Conservation (phyloP, 2,329 filamentous ascomycete species). For the Mycocentrospora acerina region DNA sequence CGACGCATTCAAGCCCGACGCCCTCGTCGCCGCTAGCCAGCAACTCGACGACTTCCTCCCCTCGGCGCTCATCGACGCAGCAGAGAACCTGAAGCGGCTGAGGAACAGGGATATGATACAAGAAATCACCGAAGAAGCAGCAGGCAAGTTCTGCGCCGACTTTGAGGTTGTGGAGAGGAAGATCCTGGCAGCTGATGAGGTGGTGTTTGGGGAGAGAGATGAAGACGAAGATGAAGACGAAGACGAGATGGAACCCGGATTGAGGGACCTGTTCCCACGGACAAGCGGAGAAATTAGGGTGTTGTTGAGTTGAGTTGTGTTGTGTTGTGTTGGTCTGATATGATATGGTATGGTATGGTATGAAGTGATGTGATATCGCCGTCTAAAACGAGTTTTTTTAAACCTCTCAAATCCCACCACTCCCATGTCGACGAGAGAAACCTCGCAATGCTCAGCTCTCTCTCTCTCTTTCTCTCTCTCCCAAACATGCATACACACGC, state of each 20-base stretch:
- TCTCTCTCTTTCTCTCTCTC: too few relatives aligned
- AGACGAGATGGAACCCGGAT: slow-evolving; percentile 38
- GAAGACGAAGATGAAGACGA: slow-evolving; percentile 33
- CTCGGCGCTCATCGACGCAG: slow-evolving; percentile 88
- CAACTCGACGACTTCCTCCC: slow-evolving; percentile 87
- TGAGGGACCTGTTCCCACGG: slow-evolving; percentile 63
- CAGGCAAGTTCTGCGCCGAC: slow-evolving; percentile 78
- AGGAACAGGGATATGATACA: slow-evolving; percentile 72
- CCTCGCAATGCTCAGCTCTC: too few relatives aligned
- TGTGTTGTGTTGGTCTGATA: too few relatives aligned
- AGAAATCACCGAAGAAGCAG: slow-evolving; percentile 77
- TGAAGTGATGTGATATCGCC: too few relatives aligned
- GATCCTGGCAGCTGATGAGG: slow-evolving; percentile 61
- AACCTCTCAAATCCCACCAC: too few relatives aligned
- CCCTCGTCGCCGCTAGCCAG: slow-evolving; percentile 69
- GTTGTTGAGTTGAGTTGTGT: slow-evolving; percentile 54
- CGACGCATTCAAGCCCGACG: slow-evolving; percentile 59
- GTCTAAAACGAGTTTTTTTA: too few relatives aligned
- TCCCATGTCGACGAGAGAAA: too few relatives aligned
- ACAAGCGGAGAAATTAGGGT: slow-evolving; percentile 66
- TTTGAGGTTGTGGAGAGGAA: slow-evolving; percentile 72
- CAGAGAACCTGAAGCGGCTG: slow-evolving; percentile 74
- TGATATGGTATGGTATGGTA: too few relatives aligned
- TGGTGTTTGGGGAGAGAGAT: slow-evolving; percentile 38
- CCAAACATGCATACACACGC: too few relatives aligned